These are phyloP conservation scores for Neofusicoccum sp. DNA, from an alignment of 2,329 filamentous ascomycete species.

Conservation along the genomic window DNA sequence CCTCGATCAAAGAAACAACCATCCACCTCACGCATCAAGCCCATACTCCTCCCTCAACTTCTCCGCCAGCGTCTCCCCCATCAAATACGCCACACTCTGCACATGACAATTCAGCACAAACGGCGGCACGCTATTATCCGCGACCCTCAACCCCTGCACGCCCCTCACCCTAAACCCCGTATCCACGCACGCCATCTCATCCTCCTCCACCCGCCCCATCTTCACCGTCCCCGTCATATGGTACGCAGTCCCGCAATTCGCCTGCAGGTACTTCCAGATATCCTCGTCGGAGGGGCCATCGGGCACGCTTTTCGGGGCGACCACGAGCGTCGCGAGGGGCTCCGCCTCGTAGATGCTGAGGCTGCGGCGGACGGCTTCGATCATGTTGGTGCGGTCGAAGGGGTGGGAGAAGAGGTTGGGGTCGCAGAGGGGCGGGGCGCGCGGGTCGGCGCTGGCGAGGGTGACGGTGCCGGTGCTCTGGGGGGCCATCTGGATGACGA, in stretches of 20 bases:
- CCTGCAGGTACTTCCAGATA: conserved; percentile 46
- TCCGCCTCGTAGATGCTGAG: conserved; percentile 42
- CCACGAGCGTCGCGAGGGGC: conserved; percentile 44
- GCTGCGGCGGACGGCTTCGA: conserved; percentile 48
- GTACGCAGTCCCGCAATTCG: conserved; percentile 48
- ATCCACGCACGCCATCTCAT: conserved; percentile 24
- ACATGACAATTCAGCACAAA: conserved; percentile 16
- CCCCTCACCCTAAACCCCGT: conserved; percentile 25
- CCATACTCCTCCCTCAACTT: conserved; percentile 32
- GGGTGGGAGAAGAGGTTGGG: conserved; percentile 54
- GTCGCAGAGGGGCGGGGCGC: conserved; percentile 52
- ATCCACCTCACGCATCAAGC: not conserved
- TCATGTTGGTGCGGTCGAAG: conserved; percentile 53
- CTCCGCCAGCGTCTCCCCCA: conserved; percentile 35
- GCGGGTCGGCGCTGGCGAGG: conserved; percentile 53
- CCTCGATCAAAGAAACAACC: too few species aligned
- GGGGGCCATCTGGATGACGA: conserved; percentile 49
- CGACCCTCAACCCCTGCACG: conserved; percentile 24
- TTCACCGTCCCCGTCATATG: conserved; percentile 58
- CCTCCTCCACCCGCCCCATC: conserved; percentile 47
- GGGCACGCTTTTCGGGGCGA: conserved; percentile 23
- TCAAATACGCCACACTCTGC: conserved; percentile 28
- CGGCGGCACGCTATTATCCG: conserved; percentile 28
- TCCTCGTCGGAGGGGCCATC: conserved; percentile 53
- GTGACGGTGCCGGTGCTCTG: conserved; percentile 53